Conservation (phyloP, 495 filamentous ascomycete genomes). For the Neurospora cerealis region DNA sequence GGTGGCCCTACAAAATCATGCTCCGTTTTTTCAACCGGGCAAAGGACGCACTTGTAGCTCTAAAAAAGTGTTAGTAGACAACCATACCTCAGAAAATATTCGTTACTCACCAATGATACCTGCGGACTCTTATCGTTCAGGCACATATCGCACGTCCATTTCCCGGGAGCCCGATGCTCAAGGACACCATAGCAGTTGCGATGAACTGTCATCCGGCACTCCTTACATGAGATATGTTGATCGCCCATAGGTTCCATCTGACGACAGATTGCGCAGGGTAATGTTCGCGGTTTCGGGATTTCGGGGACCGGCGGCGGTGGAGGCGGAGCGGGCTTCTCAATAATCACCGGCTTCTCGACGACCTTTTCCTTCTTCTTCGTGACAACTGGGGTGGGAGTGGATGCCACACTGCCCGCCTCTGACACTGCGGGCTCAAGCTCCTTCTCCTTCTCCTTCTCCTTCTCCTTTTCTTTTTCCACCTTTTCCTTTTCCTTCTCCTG, state of each 20-base stretch:
- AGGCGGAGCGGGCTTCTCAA: conserved; percentile 18
- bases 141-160: conserved; percentile 96
- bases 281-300: conserved; percentile 59
- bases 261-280: conserved; percentile 80
- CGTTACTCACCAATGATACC: conserved; percentile 63
- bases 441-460: conserved; percentile 28
- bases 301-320: conserved; percentile 53
- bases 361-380: conserved; percentile 62
- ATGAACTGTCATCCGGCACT: conserved; percentile 90
- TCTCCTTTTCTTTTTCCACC: conserved; percentile 37
- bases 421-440: conserved; percentile 40
- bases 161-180: conserved; percentile 55
- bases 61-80: conserved; percentile 27
- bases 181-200: conserved; percentile 81
- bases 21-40: conserved; percentile 65
- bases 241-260: conserved; percentile 62
- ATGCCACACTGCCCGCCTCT: conserved; percentile 15
- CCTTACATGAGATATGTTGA: conserved; percentile 64
- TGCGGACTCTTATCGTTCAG: conserved; percentile 80
- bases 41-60: conserved; percentile 87
- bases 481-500: conserved; percentile 41
- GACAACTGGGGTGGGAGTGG: conserved; percentile 10
- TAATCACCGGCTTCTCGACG: conserved; percentile 30
- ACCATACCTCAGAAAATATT: neutral
- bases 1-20: conserved; percentile 78